phyloP scores from a whole-genome alignment of 2,329 filamentous ascomycete genomes.

The Xylariaceae sp. region DNA sequence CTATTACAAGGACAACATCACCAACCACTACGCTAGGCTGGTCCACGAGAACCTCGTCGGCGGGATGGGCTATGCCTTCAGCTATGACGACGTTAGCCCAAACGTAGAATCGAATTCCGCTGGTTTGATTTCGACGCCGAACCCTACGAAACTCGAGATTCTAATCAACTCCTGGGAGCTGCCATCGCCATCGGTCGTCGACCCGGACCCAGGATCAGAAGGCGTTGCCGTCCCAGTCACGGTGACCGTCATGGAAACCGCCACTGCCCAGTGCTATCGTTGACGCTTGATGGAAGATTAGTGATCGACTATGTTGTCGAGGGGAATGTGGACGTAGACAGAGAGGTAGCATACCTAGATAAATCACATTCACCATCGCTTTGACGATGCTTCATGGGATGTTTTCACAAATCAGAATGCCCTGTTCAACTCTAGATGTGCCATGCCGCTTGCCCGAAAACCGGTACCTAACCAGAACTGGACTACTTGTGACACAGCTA shows the following conservation, averaged over 20 bases:
- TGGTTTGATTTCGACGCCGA: slow-evolving; percentile 35
- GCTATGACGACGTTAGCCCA: slow-evolving; percentile 60
- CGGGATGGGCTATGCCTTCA: slow-evolving; percentile 56
- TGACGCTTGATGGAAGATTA: no score
- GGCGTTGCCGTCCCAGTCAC: neutral
- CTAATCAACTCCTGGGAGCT: slow-evolving; percentile 12
- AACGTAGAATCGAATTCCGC: slow-evolving; percentile 44
- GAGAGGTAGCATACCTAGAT: no score
- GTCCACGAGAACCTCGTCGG: slow-evolving; percentile 54
- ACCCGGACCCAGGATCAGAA: neutral
- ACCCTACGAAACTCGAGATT: slow-evolving; percentile 5
- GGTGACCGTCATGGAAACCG: neutral
- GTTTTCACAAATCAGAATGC: no score
- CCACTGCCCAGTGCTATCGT: no score
- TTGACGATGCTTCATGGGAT: no score
- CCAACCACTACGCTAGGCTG: slow-evolving; percentile 51
- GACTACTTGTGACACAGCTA: no score
- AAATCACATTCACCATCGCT: no score
- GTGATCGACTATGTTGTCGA: no score
- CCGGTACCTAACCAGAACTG: no score
- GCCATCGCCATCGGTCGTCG: neutral
- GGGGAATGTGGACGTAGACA: no score
- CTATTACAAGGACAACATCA: slow-evolving; percentile 40
- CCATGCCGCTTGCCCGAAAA: no score
- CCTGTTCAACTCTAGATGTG: no score